phyloP scores from a whole-genome alignment of 345 rosid species.

The Melastoma malabathricum region DNA sequence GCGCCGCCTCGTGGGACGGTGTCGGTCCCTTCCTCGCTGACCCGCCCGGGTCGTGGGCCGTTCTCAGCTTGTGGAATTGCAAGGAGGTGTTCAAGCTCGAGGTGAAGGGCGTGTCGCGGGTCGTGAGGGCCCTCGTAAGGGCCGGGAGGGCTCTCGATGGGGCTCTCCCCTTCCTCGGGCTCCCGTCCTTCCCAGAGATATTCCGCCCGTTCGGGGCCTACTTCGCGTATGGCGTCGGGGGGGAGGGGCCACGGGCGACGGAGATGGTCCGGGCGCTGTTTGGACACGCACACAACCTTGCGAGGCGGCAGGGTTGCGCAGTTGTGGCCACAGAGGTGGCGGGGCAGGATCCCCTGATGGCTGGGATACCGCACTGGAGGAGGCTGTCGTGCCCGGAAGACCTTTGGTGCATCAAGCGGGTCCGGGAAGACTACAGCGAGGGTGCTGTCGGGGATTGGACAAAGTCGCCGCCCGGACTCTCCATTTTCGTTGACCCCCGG shows the following conservation, averaged over 20 bases:
- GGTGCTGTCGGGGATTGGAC: constrained; percentile 84
- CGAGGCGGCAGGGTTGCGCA: constrained; percentile 46
- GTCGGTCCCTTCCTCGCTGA: constrained; percentile 28
- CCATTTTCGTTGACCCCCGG: constrained; percentile 96
- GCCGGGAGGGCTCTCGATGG: constrained; percentile 54
- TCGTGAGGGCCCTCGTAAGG: constrained; percentile 42
- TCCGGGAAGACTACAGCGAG: constrained; percentile 67
- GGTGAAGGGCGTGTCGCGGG: constrained; percentile 59
- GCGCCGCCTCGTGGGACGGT: constrained; percentile 13
- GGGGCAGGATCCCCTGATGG: constrained; percentile 24
- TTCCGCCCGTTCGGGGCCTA: constrained; percentile 70
- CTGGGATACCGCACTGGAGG: constrained; percentile 78
- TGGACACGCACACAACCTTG: constrained; percentile 74
- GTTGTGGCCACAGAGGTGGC: constrained; percentile 85
- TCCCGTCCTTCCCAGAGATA: constrained; percentile 81
- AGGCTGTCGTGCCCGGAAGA: constrained; percentile 66
- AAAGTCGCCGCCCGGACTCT: constrained; percentile 63
- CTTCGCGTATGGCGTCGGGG: constrained; percentile 85
- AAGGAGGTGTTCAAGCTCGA: constrained; percentile 64
- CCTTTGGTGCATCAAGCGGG: constrained; percentile 83
- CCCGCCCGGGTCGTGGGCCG: constrained; percentile 84
- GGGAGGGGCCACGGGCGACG: constrained; percentile 65
- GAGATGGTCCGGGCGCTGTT: constrained; percentile 55
- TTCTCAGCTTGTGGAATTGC: constrained; percentile 77
- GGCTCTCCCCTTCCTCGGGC: constrained; percentile 52